Evolutionary conservation across 495 filamentous ascomycete species (phyloP).

Genomic region (Friedmanniomyces simplex): DNA sequence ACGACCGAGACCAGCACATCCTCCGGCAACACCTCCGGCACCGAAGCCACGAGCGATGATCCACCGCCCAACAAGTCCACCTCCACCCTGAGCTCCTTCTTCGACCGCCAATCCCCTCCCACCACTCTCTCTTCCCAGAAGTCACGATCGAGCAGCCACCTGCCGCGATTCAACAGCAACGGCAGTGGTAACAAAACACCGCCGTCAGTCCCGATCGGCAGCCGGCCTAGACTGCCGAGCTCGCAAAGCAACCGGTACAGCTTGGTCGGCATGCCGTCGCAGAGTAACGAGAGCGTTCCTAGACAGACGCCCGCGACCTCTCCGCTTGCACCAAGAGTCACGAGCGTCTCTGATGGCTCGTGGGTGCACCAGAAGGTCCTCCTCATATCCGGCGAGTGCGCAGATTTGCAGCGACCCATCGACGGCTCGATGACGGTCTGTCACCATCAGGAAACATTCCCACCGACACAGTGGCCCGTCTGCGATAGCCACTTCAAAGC

Average conservation of each 20-base stretch:
- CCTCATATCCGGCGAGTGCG: conserved; percentile 67
- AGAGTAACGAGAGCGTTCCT: conserved; percentile 40
- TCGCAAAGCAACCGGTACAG: conserved; percentile 33
- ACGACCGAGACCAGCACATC: conserved; percentile 43
- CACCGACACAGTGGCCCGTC: conserved; percentile 72
- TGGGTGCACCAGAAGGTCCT: conserved; percentile 92
- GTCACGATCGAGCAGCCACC: conserved; percentile 43
- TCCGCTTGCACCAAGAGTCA: conserved; percentile 64
- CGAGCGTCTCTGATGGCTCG: conserved; percentile 66
- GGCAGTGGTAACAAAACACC: conserved; percentile 39
- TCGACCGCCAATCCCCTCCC: conserved; percentile 47
- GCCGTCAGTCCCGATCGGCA: conserved; percentile 21
- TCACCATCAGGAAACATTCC: conserved; percentile 76
- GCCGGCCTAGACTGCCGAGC: conserved; percentile 21
- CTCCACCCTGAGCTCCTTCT: conserved; percentile 52
- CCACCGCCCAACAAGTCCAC: conserved; percentile 48
- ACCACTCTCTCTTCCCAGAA: conserved; percentile 48
- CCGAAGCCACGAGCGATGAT: conserved; percentile 15
- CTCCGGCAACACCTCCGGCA: conserved; percentile 23
- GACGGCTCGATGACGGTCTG: conserved; percentile 72
- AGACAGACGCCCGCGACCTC: conserved; percentile 46
- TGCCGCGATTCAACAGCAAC: conserved; percentile 33
- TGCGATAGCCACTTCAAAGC: conserved; percentile 81
- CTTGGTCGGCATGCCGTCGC: conserved; percentile 41
- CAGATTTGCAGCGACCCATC: conserved; percentile 57